Conservation (phyloP, 2,329 filamentous ascomycete species). For the Chrysosporium keratinophilum region DNA sequence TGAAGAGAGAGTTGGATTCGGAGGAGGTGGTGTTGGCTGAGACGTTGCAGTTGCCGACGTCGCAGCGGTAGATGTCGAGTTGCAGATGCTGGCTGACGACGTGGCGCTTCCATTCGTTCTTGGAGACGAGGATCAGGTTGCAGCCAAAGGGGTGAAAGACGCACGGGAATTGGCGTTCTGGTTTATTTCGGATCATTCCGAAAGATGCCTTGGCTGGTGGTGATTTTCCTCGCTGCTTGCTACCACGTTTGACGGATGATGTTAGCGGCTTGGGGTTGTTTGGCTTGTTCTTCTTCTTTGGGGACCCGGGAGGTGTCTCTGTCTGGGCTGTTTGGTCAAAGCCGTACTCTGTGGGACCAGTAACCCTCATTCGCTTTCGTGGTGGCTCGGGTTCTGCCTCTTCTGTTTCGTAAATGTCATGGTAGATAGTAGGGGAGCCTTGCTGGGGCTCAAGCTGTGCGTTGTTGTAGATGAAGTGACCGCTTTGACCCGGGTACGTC, state of each 20-base stretch:
- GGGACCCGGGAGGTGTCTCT: neutral
- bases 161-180: constrained; percentile 46
- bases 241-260: neutral
- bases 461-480: neutral
- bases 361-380: constrained; percentile 8
- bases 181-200: constrained; percentile 5
- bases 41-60: constrained; percentile 48
- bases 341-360: neutral
- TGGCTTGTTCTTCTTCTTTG: constrained; percentile 5
- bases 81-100: constrained; percentile 69
- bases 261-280: neutral
- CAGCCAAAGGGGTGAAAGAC: constrained; percentile 73
- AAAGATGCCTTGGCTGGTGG: neutral
- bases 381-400: neutral
- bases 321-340: neutral
- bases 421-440: neutral
- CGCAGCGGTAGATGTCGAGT: constrained; percentile 64
- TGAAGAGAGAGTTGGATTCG: constrained; percentile 14
- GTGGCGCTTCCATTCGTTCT: constrained; percentile 96
- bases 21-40: constrained; percentile 17
- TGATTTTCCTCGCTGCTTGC: neutral
- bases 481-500: neutral
- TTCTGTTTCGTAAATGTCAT: neutral
- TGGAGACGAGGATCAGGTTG: constrained; percentile 58
- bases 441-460: neutral